Evolutionary conservation across 2,329 filamentous ascomycete species (phyloP), one percentile per base, ranked within the genome.

Genomic region (Polytolypa hystricis): DNA sequence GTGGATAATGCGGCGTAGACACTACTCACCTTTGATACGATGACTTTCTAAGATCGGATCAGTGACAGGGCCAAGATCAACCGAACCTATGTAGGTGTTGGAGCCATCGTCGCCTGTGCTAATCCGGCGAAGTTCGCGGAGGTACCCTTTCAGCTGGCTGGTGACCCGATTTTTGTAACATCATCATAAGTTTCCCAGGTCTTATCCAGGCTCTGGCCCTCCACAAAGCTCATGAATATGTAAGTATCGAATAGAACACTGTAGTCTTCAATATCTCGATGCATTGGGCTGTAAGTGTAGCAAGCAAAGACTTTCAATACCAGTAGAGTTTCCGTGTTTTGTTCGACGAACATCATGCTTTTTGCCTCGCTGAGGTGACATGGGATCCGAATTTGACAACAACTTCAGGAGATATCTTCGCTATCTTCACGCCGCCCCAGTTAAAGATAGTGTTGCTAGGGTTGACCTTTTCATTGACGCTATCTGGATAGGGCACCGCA

Each of bases 141-240:
- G 18, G 21, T 44, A 48, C 18, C 28, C 26, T 15, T 42, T 34
- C 15, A 47, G 35, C 15, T 46, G 38, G 16, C 15, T 23, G 5
- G 43, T 23, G 16, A 47, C 21, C 6, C 12, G 33, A 18, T 5
- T 10, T 46, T 42, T 17, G 19, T 35, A 3, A 12, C 2, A 9
- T 8, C 11, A 12, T 41, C 31, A 29, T 32, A 43, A 19, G 35
- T 14, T 2, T 42, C 44, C 44, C 42, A 48, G 18, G 17, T 25
- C 12, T 15, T 35, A 18, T 49, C 35, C 19, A 48, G 37, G 5
- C 16, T 42, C 20, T 43, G 20, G 0, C 46, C 42, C 7, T 40
- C 40, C 6, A 45, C 36, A 21, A 41, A 42, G 17, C 34, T 38
- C 42, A 49, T 49, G 18, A 47, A 47, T 17, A 49, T 45, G 12